These are phyloP conservation scores for Puccinia horiana DNA, from an alignment of 1,284 basidiomycete species.

Conservation along the genomic window DNA sequence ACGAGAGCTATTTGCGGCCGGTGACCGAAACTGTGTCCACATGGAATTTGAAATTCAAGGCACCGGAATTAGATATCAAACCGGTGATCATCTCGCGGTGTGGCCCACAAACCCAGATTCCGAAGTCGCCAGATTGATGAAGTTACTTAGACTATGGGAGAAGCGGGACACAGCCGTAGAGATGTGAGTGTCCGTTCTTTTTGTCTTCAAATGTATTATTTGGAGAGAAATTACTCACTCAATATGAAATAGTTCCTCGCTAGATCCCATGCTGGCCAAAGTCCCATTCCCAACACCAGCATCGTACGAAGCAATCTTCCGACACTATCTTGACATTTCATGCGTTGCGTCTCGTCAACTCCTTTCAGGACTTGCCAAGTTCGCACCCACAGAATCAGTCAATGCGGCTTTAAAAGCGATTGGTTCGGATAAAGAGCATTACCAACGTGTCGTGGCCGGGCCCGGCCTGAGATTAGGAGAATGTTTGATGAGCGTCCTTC, in stretches of 20 bases:
- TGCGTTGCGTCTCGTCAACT: constrained; percentile 90
- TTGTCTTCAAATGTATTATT: neutral
- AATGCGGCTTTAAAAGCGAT: constrained; percentile 73
- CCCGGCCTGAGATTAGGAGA: constrained; percentile 88
- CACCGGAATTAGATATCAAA: constrained; percentile 96
- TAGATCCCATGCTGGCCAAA: constrained; percentile 95
- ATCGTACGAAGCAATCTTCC: constrained; percentile 88
- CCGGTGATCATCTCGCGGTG: constrained; percentile 94
- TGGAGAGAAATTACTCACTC: neutral
- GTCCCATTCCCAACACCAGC: constrained; percentile 98
- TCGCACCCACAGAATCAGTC: constrained; percentile 78
- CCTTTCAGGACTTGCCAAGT: constrained; percentile 80
- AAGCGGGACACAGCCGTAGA: constrained; percentile 75
- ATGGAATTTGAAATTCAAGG: constrained; percentile 92
- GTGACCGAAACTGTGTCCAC: constrained; percentile 89
- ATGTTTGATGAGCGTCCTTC: constrained; percentile 82
- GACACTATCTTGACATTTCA: constrained; percentile 95
- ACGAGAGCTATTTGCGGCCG: constrained; percentile 79
- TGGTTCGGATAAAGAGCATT: constrained; percentile 83
- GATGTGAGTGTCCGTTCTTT: constrained; percentile 61
- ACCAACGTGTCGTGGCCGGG: constrained; percentile 71
- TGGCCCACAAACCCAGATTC: constrained; percentile 93
- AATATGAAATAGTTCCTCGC: constrained; percentile 66
- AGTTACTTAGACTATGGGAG: constrained; percentile 74
- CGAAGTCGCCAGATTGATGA: constrained; percentile 85